These are phyloP conservation scores for Hura crepitans DNA, from an alignment of 441 rosid species.

Conservation along the genomic window DNA sequence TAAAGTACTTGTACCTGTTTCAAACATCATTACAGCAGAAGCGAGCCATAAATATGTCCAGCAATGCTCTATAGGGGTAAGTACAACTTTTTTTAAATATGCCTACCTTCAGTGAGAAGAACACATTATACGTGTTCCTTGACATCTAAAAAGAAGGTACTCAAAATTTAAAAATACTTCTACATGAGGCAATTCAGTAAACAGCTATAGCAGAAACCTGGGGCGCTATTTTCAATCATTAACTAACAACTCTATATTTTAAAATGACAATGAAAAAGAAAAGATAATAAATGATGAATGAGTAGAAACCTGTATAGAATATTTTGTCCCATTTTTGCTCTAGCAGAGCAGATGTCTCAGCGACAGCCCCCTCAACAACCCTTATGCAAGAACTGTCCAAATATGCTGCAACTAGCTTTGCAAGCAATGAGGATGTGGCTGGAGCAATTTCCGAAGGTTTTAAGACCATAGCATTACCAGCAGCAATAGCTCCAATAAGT, in stretches of 20 bases:
- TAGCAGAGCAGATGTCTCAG: conserved; percentile 58
- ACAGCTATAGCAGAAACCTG: too few species aligned
- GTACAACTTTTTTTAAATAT: not conserved
- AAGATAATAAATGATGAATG: conserved; percentile 7
- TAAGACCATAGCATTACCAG: conserved; percentile 65
- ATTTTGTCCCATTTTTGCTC: conserved; percentile 87
- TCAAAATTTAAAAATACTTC: not conserved
- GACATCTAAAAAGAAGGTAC: not conserved
- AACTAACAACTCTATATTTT: not conserved
- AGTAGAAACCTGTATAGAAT: conserved; percentile 57
- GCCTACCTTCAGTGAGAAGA: not conserved
- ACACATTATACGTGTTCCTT: not conserved
- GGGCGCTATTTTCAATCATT: not conserved
- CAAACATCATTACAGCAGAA: not conserved
- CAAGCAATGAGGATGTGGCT: conserved; percentile 53
- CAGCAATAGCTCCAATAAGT: conserved; percentile 69
- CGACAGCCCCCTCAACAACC: conserved; percentile 64
- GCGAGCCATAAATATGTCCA: not conserved
- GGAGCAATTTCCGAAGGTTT: conserved; percentile 78
- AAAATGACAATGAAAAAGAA: not conserved
- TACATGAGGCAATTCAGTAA: not conserved
- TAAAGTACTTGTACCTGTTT: not conserved
- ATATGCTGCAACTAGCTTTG: conserved; percentile 46
- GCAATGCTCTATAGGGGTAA: not conserved
- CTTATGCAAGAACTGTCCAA: conserved; percentile 52